Evolutionary conservation across 306 rosid species (phyloP).

Genomic region (Trifolium repens): DNA sequence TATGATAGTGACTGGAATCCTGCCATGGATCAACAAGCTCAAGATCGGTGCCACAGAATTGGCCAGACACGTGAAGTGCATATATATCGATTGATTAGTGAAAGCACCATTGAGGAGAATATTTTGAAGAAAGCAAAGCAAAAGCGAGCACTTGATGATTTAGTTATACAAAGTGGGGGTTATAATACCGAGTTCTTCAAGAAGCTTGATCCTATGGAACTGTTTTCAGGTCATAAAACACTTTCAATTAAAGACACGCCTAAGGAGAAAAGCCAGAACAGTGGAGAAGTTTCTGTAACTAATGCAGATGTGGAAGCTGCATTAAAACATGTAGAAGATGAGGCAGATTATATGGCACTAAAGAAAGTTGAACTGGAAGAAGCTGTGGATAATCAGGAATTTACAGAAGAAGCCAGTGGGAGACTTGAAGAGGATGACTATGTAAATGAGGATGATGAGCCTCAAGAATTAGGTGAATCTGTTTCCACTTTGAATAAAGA

Average conservation of each 20-base stretch:
- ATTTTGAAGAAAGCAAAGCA: constrained; percentile 97
- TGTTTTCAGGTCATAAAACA: constrained; percentile 85
- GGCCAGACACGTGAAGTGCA: constrained; percentile 99
- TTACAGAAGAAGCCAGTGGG: constrained; percentile 91
- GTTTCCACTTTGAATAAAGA: constrained; percentile 62
- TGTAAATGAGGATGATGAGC: constrained; percentile 88
- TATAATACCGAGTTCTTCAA: constrained; percentile 96
- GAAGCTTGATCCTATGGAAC: constrained; percentile 97
- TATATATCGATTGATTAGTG: constrained; percentile 92
- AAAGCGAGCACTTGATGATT: constrained; percentile 97
- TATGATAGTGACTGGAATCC: constrained; percentile 99
- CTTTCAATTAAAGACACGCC: constrained; percentile 63
- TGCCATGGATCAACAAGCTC: constrained; percentile 99
- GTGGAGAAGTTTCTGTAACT: constrained; percentile 70
- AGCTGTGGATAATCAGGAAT: constrained; percentile 97
- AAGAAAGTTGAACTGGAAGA: constrained; percentile 96
- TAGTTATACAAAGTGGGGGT: constrained; percentile 96
- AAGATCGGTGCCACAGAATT: constrained; percentile 98
- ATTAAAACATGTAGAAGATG: constrained; percentile 89
- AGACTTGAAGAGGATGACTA: constrained; percentile 96
- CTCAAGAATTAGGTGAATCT: constrained; percentile 61
- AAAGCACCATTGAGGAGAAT: constrained; percentile 96
- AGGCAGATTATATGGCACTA: constrained; percentile 96
- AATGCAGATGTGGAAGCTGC: constrained; percentile 96
- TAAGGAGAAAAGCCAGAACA: constrained; percentile 67